Conservation (phyloP, 768 basidiomycete genomes). For the Xerocomus potaroensis region DNA sequence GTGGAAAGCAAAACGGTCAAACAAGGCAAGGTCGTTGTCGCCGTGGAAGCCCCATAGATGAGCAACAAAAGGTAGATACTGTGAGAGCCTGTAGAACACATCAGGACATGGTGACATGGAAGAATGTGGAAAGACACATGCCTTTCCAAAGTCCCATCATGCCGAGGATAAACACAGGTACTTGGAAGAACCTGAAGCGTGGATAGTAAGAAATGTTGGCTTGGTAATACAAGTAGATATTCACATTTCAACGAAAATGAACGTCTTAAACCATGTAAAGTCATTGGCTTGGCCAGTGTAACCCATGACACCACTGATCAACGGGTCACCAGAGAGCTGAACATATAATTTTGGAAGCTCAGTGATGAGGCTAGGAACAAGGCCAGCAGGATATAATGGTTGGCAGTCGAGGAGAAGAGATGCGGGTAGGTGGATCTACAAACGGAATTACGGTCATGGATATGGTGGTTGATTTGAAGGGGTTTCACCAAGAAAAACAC, state of each 20-base stretch:
- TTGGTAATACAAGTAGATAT: conserved; percentile 15
- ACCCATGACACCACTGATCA: conserved; percentile 52
- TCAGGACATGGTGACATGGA: background rate
- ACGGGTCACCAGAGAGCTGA: conserved; percentile 58
- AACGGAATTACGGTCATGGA: background rate
- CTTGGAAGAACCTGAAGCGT: conserved; percentile 50
- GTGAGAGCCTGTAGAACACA: conserved; percentile 39
- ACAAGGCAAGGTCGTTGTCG: conserved; percentile 75
- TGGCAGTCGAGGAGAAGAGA: conserved; percentile 72
- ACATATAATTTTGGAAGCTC: conserved; percentile 49
- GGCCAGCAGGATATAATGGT: conserved; percentile 49
- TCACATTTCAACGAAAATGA: conserved; percentile 59
- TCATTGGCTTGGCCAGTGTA: conserved; percentile 30
- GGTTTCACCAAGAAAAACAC: conserved; percentile 58
- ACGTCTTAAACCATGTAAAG: conserved; percentile 62
- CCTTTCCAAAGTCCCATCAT: conserved; percentile 56
- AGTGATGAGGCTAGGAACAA: conserved; percentile 47
- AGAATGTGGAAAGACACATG: conserved; percentile 11
- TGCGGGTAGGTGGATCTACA: conserved; percentile 61
- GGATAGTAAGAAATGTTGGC: background rate
- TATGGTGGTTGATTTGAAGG: background rate
- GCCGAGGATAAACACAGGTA: conserved; percentile 76
- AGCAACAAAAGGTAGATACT: conserved; percentile 60
- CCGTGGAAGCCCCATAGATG: conserved; percentile 72
- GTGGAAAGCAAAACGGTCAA: conserved; percentile 55